Evolutionary conservation across 177 flowering plant species (phyloP).

Genomic region (Telopea speciosissima): DNA sequence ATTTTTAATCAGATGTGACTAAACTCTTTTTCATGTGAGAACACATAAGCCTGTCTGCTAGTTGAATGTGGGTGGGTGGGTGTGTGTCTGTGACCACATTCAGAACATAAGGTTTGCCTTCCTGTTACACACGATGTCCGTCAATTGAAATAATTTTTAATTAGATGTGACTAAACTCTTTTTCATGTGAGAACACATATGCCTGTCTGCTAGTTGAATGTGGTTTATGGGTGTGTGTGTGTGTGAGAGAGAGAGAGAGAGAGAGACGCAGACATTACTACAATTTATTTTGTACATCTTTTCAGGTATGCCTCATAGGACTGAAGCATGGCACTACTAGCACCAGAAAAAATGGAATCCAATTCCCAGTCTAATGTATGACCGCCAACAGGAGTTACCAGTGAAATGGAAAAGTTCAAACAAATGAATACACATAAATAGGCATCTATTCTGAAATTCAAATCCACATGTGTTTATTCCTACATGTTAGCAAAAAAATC

Average conservation of each 20-base stretch:
- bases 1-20: not conserved
- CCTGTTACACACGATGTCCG: slow-evolving; percentile 33
- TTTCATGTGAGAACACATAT: not conserved
- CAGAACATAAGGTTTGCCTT: slow-evolving; percentile 95
- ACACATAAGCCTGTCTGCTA: not conserved
- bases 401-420: too few relatives aligned
- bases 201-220: not conserved
- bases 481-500: not conserved
- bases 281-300: too few relatives aligned
- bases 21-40: not conserved
- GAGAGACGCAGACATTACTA: too few relatives aligned
- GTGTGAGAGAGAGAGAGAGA: not conserved
- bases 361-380: too few relatives aligned
- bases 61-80: not conserved
- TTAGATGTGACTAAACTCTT: not conserved
- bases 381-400: too few relatives aligned
- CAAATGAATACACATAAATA: too few relatives aligned
- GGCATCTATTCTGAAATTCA: too few relatives aligned
- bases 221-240: not conserved
- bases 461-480: not conserved
- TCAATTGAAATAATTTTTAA: not conserved
- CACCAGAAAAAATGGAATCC: too few relatives aligned
- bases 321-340: too few relatives aligned
- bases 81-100: slow-evolving; percentile 47
- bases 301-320: too few relatives aligned